Evolutionary conservation across 148 eudicot species (phyloP).

Genomic region (Camellia lanceoleosa): DNA sequence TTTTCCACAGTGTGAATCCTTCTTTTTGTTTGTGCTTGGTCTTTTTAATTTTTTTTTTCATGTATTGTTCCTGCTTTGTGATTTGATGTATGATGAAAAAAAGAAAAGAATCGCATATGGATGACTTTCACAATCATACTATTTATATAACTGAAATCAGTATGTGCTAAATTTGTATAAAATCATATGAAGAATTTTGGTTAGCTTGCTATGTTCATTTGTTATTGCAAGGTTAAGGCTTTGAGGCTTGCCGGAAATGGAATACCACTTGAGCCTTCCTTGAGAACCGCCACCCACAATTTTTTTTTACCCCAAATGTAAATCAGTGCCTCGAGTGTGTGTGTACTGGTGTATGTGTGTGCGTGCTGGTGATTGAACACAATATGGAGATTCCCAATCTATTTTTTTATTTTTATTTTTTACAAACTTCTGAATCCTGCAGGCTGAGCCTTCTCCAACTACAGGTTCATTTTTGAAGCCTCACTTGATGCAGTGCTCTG

Average conservation of each 20-base stretch:
- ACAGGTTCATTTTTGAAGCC: conserved; percentile 87
- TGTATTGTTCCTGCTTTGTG: conserved; percentile 3
- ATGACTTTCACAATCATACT: conserved; percentile 1
- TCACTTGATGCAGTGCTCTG: conserved; percentile 58
- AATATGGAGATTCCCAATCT: conserved; percentile 11
- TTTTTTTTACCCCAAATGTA: neutral
- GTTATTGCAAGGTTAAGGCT: neutral
- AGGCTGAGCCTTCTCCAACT: conserved; percentile 99
- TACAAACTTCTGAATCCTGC: conserved; percentile 29
- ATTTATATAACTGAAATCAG: neutral
- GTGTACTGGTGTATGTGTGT: neutral
- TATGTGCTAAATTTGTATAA: neutral
- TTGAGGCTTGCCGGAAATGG: neutral
- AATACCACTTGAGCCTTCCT: neutral
- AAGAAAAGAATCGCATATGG: conserved; percentile 6
- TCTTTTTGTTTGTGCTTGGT: conserved; percentile 24
- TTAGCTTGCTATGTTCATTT: neutral
- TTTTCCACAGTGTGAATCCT: conserved; percentile 23
- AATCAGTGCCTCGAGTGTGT: neutral
- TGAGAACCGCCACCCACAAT: neutral
- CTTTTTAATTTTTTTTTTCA: conserved; percentile 7
- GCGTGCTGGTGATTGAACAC: neutral
- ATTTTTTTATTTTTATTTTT: neutral
- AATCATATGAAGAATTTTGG: neutral
- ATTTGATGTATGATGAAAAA: conserved; percentile 11